Percentiles rank a stretch among this genome's conserved stretches.
phyloP scores from a whole-genome alignment of 129 eudicot genomes.

The Heracleum sosnowskyi region DNA sequence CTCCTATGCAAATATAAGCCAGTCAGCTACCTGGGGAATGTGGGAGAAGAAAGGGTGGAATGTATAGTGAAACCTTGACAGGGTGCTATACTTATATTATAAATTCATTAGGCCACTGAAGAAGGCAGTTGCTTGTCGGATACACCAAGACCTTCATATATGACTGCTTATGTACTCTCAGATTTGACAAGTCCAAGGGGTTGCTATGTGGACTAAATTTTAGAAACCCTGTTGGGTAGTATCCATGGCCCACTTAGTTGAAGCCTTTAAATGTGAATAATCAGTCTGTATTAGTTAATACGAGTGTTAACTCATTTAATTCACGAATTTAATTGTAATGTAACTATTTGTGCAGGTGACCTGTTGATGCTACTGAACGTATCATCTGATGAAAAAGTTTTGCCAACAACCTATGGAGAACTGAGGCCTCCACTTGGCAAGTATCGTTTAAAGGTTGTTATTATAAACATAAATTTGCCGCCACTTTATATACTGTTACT shows the following conservation, averaged over 20 bases:
- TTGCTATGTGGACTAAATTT: neutral
- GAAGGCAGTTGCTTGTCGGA: neutral
- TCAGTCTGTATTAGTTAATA: neutral
- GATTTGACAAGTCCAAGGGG: neutral
- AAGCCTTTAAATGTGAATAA: neutral
- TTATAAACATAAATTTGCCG: neutral
- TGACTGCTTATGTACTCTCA: neutral
- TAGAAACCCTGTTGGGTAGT: neutral
- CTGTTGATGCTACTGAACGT: conserved; percentile 58
- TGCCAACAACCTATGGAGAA: conserved; percentile 87
- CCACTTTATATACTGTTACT: neutral
- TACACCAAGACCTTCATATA: neutral
- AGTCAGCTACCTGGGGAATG: neutral
- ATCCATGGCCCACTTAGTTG: neutral
- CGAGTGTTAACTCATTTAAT: neutral
- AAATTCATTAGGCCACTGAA: neutral
- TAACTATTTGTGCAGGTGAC: conserved; percentile 41
- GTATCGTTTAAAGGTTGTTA: conserved; percentile 81
- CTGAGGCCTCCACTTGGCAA: conserved; percentile 89
- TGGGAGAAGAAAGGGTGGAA: neutral
- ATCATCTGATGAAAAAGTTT: conserved; percentile 63
- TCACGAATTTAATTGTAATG: neutral
- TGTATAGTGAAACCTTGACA: neutral
- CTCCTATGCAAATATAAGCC: neutral
- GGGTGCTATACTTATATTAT: neutral